Evolutionary conservation across 768 basidiomycete genomes (phyloP), one percentile per base, ranked within the genome.

Genomic region (Leccinum longicurvipes): DNA sequence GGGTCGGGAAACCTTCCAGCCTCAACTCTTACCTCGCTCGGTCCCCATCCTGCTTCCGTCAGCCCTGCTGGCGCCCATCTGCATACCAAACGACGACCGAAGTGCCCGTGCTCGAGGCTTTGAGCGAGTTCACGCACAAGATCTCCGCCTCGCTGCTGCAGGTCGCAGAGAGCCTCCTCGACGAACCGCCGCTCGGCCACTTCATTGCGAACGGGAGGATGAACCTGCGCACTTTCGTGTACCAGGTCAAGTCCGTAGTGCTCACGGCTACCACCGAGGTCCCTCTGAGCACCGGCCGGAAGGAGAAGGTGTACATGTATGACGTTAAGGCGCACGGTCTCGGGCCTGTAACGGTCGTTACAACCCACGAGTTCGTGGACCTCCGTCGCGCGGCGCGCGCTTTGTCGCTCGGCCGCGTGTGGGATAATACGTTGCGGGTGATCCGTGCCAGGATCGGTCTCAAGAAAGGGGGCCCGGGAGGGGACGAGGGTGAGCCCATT

Each of bases 191-290:
- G 8, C 65, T 67, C 4, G 67, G 65, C 24, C 67, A 69, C 51
- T 67, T 67, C 24, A 69, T 67, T 34, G 67, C 67, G 14, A 69
- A 67, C 21, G 67, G 67, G 23, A 53, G 62, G 55, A 69, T 69
- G 67, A 69, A 69, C 54, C 27, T 67, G 46, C 62, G 64, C 28
- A 44, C 47, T 36, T 71, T 67, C 29, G 63, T 63, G 42, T 56
- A 67, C 55, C 63, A 60, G 27, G 61, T 67, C 42, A 49, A 10
- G 8, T 59, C 61, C 6, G 50, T 65, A 7, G 5, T 51, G 4
- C 56, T 63, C 49, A 19, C 46, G 15, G 23, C 51, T 1, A 48
- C 61, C 36, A 24, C 36, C 12, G 52, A 59, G 48, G 48, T 56
- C 15, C 56, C 34, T 36, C 17, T n/a, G 34, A 36, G 34, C 3